Evolutionary conservation across 768 basidiomycete genomes (phyloP), one percentile per base, ranked within the genome.

Genomic region (Boletus pseudo-olivaceus): DNA sequence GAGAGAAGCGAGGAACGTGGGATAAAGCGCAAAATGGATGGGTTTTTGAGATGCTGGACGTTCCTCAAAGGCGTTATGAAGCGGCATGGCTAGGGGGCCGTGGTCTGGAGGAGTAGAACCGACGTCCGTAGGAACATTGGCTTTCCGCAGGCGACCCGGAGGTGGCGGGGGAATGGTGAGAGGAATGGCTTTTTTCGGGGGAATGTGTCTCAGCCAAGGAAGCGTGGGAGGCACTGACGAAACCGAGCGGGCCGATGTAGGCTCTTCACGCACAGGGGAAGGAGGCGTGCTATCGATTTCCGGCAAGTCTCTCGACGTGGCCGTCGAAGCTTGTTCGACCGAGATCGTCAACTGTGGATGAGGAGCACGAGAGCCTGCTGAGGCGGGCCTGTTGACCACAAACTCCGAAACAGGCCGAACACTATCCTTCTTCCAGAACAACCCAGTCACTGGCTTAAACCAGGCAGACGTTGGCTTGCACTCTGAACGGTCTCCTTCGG

Each of bases 281-380:
- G 72, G 56, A 33, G 72, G 55, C n/a, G 54, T 59, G 30, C 37
- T 49, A 30, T 73, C 75, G 33, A 73, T 58, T 34, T 55, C 61
- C 10, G 72, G 72, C 0, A 73, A 59, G 56, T 59, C 52, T 19
- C 49, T 60, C 3, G 54, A 55, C 19, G 61, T 67, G 5, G 67
- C 54, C 5, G 57, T 61, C n/a, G 73, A 66, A 17, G 78, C 72
- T 51, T 63, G 70, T 30, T 75, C 71, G n/a, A 78, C 70, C 4
- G 75, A 75, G 54, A 84, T 76, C 11, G 73, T 71, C 59, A 82
- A 64, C 30, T 65, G 63, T 10, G 76, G 75, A 38, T 61, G 63
- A 51, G 69, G 54, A 37, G 59, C 55, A 33, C 42, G 52, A 53
- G 47, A 44, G 29, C 43, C 54, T 4, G 62, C 54, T 5, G 62